phyloP scores from a whole-genome alignment of 1,139 yeast genomes.

The Geotrichum histeridarum region DNA sequence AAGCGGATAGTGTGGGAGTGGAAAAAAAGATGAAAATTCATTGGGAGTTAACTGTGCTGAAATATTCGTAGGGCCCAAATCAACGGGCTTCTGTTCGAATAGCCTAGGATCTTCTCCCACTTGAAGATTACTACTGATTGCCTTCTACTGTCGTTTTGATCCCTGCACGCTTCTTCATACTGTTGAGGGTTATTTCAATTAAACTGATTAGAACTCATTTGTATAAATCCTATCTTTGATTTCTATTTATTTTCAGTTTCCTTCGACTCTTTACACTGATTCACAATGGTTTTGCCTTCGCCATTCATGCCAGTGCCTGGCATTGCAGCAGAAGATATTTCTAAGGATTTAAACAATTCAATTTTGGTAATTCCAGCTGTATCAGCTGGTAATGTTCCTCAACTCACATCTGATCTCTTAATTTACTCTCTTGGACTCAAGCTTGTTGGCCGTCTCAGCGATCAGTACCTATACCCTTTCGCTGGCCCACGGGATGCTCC shows the following conservation, averaged over 20 bases:
- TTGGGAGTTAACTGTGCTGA: constrained; percentile 11
- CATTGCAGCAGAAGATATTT: background rate
- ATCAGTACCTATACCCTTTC: constrained; percentile 68
- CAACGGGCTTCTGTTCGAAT: constrained; percentile 1
- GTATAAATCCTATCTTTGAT: background rate
- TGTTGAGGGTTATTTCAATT: too few species aligned
- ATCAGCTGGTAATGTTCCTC: constrained; percentile 87
- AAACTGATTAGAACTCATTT: too few species aligned
- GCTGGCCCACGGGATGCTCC: constrained; percentile 67
- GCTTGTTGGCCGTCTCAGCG: constrained; percentile 54
- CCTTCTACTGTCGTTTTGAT: too few species aligned
- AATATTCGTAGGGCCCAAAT: constrained; percentile 3
- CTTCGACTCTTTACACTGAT: background rate
- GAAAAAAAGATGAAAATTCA: constrained; percentile 7
- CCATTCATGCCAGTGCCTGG: constrained; percentile 7
- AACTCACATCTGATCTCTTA: constrained; percentile 68
- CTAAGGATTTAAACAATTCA: constrained; percentile 5
- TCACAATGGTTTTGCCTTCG: background rate
- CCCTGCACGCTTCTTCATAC: too few species aligned
- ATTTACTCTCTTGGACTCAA: constrained; percentile 55
- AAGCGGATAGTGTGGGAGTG: background rate
- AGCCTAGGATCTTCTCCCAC: background rate
- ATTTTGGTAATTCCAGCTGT: constrained; percentile 66
- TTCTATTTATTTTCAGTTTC: background rate
- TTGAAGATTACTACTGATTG: background rate